These are phyloP conservation scores for Bothriochloa decipiens DNA, from an alignment of 176 grass and related monocot genomes.

Conservation along the genomic window DNA sequence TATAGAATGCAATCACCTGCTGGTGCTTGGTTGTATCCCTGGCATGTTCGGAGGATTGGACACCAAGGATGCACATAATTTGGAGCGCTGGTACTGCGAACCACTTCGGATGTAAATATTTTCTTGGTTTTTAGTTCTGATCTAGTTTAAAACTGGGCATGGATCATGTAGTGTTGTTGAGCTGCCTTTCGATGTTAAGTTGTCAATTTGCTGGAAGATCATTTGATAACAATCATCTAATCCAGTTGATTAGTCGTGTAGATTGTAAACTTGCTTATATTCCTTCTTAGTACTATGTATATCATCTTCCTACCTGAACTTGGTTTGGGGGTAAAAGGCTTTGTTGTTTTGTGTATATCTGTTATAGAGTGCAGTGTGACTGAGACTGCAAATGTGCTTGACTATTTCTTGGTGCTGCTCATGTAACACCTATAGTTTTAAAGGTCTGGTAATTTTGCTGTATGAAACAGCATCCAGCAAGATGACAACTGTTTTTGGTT, in stretches of 20 bases:
- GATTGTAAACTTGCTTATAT: not conserved
- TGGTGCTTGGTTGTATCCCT: conserved; percentile 17
- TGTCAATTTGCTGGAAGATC: conserved; percentile 27
- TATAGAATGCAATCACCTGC: conserved; percentile 13
- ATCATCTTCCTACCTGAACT: not conserved
- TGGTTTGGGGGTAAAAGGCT: not conserved
- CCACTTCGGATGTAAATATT: conserved; percentile 49
- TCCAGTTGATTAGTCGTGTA: not conserved
- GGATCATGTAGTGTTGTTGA: conserved; percentile 33
- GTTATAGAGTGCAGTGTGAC: not conserved
- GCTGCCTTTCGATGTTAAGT: not conserved
- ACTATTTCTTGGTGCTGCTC: not conserved
- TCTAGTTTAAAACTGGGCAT: conserved; percentile 25
- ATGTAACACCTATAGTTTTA: not conserved
- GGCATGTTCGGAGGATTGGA: conserved; percentile 18
- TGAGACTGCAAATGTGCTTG: not conserved
- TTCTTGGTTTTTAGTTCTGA: not conserved
- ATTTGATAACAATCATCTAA: conserved; percentile 1
- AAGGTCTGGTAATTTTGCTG: not conserved
- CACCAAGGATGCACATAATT: conserved; percentile 28
- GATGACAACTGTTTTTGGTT: conserved; percentile 15
- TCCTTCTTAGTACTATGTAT: not conserved
- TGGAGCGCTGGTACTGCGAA: not conserved
- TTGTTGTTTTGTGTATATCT: not conserved
- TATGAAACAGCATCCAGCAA: conserved; percentile 3